Conservation (phyloP, 2,329 filamentous ascomycete species). For the Fusarium nelsonii region DNA sequence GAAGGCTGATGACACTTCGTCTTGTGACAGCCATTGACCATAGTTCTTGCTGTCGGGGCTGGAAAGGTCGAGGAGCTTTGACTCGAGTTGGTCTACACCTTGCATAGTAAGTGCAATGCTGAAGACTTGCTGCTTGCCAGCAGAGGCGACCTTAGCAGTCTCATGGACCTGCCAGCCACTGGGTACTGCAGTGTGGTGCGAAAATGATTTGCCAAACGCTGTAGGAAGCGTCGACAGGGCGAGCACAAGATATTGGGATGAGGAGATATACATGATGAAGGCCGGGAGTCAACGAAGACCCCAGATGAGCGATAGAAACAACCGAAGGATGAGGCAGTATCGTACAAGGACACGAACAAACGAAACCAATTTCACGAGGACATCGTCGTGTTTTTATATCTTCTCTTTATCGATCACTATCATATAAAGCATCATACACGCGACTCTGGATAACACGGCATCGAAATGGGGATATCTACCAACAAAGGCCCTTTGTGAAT, state of each 20-base stretch:
- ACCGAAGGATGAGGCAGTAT: neutral
- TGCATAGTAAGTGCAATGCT: slow-evolving; percentile 34
- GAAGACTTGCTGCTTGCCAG: slow-evolving; percentile 28
- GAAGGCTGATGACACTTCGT: slow-evolving; percentile 9
- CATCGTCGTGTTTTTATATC: slow-evolving; percentile 1
- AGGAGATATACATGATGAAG: slow-evolving; percentile 21
- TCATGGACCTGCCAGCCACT: slow-evolving; percentile 23
- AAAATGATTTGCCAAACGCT: slow-evolving; percentile 21
- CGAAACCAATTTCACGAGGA: neutral
- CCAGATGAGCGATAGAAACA: neutral
- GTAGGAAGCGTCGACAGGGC: slow-evolving; percentile 16
- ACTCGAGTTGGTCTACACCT: slow-evolving; percentile 30
- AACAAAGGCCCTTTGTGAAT: slow-evolving; percentile 25
- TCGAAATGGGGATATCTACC: slow-evolving; percentile 1
- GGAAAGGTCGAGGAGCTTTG: slow-evolving; percentile 32
- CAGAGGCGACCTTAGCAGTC: neutral
- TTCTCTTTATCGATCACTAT: neutral
- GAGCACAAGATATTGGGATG: slow-evolving; percentile 10
- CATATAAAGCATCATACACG: neutral
- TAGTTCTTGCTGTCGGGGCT: slow-evolving; percentile 32
- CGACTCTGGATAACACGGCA: slow-evolving; percentile 34
- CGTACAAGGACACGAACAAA: neutral
- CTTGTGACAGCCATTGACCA: slow-evolving; percentile 29
- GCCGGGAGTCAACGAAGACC: neutral
- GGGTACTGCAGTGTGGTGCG: slow-evolving; percentile 13